Evolutionary conservation across 306 rosid species (phyloP), one percentile per base, ranked within the genome.

Genomic region (Dryas octopetala): DNA sequence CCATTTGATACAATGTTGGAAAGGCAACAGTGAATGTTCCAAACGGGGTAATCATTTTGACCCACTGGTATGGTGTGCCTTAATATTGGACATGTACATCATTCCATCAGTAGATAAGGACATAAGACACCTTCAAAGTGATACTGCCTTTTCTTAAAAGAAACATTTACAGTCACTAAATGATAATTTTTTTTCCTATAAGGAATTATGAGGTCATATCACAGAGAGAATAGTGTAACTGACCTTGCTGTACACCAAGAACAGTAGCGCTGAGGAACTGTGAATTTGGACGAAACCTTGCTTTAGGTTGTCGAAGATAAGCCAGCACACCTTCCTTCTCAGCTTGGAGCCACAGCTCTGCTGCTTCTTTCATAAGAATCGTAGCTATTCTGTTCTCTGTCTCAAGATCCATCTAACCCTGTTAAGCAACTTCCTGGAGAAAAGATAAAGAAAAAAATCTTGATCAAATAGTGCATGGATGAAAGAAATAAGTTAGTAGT

Each of bases 191-290:
- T 32, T 32, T 2, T 32, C 38, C 3, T 1, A 32, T 32, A 32
- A 32, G 38, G 2, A 32, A 32, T 32, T 23, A 23, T 23, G 23
- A 23, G 23, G 23, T 23, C 0, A 23, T 23, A 23, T 23, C 23
- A 23, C 23, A 23, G 23, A 23, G 23, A 23, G 0, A 23, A 23
- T 23, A 23, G 23, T 15, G 17, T 70, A 76, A 79, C 70, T 54
- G 46, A 93, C 98, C 90, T 93, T 93, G 98, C 69, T 93, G 97
- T 40, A 91, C 97, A 41, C 97, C 98, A 70, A 78, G 91, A 50
- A 93, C 96, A 26, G 98, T 93, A 49, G 98, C 98, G 65, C 96
- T 86, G 68, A 93, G 93, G 61, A 93, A 93, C 6, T 93, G 93
- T 8, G 96, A 85, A 86, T 93, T 93, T 26, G 97, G 97, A 53